Percentiles rank a stretch among this genome's conserved stretches.
Conservation (phyloP, 306 rosid genomes). For the Cucumis melo region DNA sequence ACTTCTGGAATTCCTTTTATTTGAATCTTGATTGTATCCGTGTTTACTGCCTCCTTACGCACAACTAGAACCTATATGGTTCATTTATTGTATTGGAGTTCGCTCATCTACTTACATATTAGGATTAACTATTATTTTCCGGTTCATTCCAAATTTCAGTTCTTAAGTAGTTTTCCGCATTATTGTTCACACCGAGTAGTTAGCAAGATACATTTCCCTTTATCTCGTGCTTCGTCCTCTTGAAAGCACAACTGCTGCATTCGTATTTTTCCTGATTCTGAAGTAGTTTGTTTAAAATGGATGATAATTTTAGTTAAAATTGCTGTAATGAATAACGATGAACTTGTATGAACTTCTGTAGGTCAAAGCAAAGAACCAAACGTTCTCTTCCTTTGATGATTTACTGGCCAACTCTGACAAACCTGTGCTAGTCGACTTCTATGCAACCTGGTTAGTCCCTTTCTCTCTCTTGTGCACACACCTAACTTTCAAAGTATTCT, state of each 20-base stretch:
- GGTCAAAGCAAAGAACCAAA: slow-evolving; percentile 79
- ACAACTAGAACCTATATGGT: not conserved
- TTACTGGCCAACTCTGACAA: slow-evolving; percentile 57
- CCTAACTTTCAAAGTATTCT: not conserved
- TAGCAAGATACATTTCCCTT: not conserved
- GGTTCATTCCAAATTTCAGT: not conserved
- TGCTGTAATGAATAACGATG: not conserved
- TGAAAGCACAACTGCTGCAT: not conserved
- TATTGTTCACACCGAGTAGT: not conserved
- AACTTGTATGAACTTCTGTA: slow-evolving; percentile 16
- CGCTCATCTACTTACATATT: not conserved
- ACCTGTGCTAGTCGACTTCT: slow-evolving; percentile 89
- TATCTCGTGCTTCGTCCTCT: not conserved
- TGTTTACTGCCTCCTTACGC: not conserved
- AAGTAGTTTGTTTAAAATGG: not conserved
- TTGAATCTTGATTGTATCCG: not conserved
- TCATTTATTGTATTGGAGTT: not conserved
- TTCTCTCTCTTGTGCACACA: slow-evolving; percentile 1
- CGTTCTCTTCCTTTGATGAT: slow-evolving; percentile 72
- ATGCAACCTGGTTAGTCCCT: slow-evolving; percentile 71
- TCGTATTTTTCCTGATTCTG: not conserved
- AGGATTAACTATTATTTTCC: not conserved
- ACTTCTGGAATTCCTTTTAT: not conserved
- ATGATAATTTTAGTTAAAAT: not conserved
- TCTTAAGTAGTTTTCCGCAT: not conserved